Evolutionary conservation across 2,329 filamentous ascomycete genomes (phyloP).

Genomic region (Penicillium sclerotigenum): DNA sequence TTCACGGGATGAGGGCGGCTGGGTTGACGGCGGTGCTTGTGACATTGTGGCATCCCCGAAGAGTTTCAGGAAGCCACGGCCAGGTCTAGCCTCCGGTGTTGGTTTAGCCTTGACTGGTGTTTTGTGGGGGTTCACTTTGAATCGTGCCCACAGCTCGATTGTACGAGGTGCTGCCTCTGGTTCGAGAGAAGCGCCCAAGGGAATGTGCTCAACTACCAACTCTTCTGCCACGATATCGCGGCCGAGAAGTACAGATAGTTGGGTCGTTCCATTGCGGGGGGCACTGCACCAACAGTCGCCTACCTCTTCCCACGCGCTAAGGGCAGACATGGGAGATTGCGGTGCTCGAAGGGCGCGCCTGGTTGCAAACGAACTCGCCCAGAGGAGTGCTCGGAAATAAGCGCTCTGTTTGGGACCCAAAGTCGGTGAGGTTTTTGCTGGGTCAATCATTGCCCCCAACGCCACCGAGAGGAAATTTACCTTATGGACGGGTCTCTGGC

Average conservation of each 20-base stretch:
- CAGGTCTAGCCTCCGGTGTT: not conserved
- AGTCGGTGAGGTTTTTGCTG: constrained; percentile 57
- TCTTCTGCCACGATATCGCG: constrained; percentile 63
- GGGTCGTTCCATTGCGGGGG: constrained; percentile 43
- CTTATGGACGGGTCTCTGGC: constrained; percentile 31
- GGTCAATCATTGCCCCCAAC: constrained; percentile 64
- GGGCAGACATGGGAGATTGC: constrained; percentile 52
- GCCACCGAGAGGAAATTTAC: constrained; percentile 72
- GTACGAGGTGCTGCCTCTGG: constrained; percentile 61
- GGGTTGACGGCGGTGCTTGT: not conserved
- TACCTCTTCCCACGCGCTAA: constrained; percentile 69
- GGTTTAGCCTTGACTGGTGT: constrained; percentile 1
- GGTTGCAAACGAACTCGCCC: not conserved
- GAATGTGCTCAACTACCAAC: constrained; percentile 70
- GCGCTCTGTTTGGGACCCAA: constrained; percentile 32
- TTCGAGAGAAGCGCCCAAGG: constrained; percentile 59
- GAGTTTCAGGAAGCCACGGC: constrained; percentile 1
- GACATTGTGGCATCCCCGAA: constrained; percentile 3
- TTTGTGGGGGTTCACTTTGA: constrained; percentile 44
- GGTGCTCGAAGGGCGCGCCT: constrained; percentile 19
- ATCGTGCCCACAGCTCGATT: constrained; percentile 67
- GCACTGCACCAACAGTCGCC: constrained; percentile 85
- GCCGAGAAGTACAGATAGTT: constrained; percentile 40
- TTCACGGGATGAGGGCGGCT: constrained; percentile 9
- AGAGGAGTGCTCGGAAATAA: constrained; percentile 18